phyloP scores from a whole-genome alignment of 148 eudicot species.

The Amaranthus hypochondriacus region DNA sequence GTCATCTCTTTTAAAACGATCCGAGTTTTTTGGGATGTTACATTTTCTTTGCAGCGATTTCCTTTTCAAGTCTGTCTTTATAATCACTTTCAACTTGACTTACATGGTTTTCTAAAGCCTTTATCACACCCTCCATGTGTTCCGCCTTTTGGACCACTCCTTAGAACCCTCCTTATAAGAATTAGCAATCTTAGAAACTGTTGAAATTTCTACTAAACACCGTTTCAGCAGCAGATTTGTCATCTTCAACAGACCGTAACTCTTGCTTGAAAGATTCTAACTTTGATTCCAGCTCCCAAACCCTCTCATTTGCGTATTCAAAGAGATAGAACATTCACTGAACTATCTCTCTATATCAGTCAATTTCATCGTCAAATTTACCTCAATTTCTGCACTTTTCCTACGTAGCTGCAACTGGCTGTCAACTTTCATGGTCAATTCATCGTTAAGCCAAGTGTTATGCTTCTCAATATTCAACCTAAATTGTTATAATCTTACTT shows the following conservation, averaged over 20 bases:
- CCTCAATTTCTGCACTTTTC: slow-evolving; percentile 59
- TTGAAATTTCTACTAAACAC: slow-evolving; percentile 59
- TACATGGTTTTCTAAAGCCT: slow-evolving; percentile 83
- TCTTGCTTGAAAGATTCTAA: slow-evolving; percentile 60
- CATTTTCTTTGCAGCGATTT: slow-evolving; percentile 52
- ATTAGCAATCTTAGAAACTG: slow-evolving; percentile 75
- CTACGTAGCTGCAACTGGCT: slow-evolving; percentile 57
- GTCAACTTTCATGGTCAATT: slow-evolving; percentile 59
- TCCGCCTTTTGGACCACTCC: slow-evolving; percentile 95
- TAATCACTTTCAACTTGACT: slow-evolving; percentile 80
- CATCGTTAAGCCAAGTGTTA: slow-evolving; percentile 87
- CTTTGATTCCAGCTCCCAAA: slow-evolving; percentile 63
- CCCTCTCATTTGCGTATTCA: slow-evolving; percentile 71
- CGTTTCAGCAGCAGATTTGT: slow-evolving; percentile 62
- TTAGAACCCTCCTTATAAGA: slow-evolving; percentile 91
- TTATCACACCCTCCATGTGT: slow-evolving; percentile 93
- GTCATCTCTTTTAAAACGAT: too few relatives aligned
- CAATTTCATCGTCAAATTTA: slow-evolving; percentile 71
- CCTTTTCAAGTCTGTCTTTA: slow-evolving; percentile 77
- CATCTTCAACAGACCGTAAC: slow-evolving; percentile 57
- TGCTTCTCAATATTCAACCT: slow-evolving; percentile 53
- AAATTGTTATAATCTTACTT: too few relatives aligned
- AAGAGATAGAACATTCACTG: slow-evolving; percentile 56
- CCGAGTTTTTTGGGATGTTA: background rate
- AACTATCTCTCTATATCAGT: slow-evolving; percentile 69